Evolutionary conservation across 1,139 yeast species (phyloP), one percentile per base, ranked within the genome.

Genomic region (Hansenula sp.): DNA sequence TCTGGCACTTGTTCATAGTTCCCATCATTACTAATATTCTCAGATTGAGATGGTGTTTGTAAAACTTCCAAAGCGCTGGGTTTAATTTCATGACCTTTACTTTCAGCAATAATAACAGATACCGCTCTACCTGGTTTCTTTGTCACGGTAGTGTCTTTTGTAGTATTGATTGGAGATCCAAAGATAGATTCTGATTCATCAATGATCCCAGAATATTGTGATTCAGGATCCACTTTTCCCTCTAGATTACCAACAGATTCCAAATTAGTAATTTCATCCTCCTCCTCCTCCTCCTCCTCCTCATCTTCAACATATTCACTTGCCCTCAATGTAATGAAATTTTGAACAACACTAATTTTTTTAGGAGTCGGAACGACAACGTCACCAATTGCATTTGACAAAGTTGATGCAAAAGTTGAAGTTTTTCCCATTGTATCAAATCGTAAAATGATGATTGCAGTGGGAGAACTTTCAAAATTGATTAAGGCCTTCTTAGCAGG

Each of bases 241-340:
- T 25, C 17, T 19, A 6, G 38, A 47, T 21, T 9, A 6, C 25
- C 25, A 21, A 9, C 25, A 1, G 47, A 49, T 3, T 44, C 42
- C 9, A 42, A 33, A 12, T 43, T 38, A 6, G 41, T 41, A 7
- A 29, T 38, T 17, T 35, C 21, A 3, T 40, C 8, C 4, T 28
- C 33, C 9, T 39, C 43, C 13, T 42, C 41, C 8, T 43, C 45
- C 8, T 27, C 42, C 7, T 30, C 45, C 7, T 43, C 47, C 17
- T 41, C 47, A 10, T 42, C 50, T 11, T 45, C 54, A 9, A 46
- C 47, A 2, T 49, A 57, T 1, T 44, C 48, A 15, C 54, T 60
- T 21, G 48, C 60, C 29, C 57, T 34, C 42, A 48, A 41, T 41
- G 54, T 55, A 40, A 65, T 64, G 42, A 58, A 63, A 17, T 60